These are phyloP conservation scores for Kwoniella europaea DNA, from an alignment of 768 basidiomycete genomes.

Conservation along the genomic window DNA sequence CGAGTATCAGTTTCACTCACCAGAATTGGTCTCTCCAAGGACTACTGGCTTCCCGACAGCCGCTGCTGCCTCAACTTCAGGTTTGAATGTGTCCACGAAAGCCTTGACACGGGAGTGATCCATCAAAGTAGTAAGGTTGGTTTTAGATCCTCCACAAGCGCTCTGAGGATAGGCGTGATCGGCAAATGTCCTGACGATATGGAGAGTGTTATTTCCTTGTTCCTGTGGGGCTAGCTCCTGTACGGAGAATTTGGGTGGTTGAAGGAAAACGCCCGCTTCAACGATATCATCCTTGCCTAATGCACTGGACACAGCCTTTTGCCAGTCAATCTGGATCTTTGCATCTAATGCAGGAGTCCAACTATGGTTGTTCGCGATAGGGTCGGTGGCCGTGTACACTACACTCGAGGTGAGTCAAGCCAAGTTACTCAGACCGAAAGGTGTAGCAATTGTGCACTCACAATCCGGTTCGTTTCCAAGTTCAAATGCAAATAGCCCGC, in stretches of 20 bases:
- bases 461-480: no score
- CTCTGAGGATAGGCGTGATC: no score
- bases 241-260: slow-evolving; percentile 56
- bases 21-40: slow-evolving; percentile 61
- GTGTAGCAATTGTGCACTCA: no score
- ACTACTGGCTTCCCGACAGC: slow-evolving; percentile 58
- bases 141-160: slow-evolving; percentile 17
- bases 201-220: slow-evolving; percentile 56
- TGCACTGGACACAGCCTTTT: no score
- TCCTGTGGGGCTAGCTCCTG: slow-evolving; percentile 54
- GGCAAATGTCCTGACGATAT: slow-evolving; percentile 58
- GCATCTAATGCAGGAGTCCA: no score
- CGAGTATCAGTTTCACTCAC: not conserved
- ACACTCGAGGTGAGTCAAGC: no score
- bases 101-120: slow-evolving; percentile 60
- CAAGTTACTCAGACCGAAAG: no score
- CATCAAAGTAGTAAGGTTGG: slow-evolving; percentile 58
- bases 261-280: slow-evolving; percentile 59
- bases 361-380: no score
- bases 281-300: no score
- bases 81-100: slow-evolving; percentile 55
- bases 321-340: no score
- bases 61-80: slow-evolving; percentile 58
- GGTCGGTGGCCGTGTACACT: no score
- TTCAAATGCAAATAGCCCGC: no score